phyloP scores from a whole-genome alignment of 169 alveolate genomes.

The Nephromyces sp. region DNA sequence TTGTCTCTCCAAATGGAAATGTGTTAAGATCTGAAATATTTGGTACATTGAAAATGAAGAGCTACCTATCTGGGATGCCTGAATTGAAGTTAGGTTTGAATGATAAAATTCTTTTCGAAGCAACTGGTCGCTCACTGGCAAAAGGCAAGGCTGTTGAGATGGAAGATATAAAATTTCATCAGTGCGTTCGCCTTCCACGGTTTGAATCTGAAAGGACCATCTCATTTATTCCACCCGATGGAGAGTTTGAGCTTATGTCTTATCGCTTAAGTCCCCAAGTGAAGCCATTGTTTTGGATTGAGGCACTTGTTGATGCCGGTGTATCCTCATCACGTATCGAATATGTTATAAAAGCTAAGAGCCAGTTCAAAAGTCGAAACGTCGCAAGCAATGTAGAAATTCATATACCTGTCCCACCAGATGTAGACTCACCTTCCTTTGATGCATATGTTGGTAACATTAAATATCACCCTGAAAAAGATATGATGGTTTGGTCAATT shows the following conservation, averaged over 20 bases:
- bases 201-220: constrained; percentile 93
- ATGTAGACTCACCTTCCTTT: constrained; percentile 82
- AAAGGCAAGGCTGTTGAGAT: constrained; percentile 76
- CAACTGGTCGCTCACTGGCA: constrained; percentile 26
- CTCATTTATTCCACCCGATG: constrained; percentile 98
- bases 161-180: constrained; percentile 98
- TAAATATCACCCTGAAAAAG: constrained; percentile 89
- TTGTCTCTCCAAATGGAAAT: constrained; percentile 65
- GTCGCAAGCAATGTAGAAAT: constrained; percentile 94
- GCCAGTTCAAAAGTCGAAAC: constrained; percentile 61
- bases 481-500: constrained; percentile 86
- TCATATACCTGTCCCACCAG: constrained; percentile 96
- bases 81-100: constrained; percentile 94
- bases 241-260: constrained; percentile 95
- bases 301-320: constrained; percentile 74
- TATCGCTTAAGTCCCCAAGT: constrained; percentile 90
- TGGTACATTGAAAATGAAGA: constrained; percentile 90
- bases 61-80: constrained; percentile 97
- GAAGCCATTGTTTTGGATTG: constrained; percentile 93
- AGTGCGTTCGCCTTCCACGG: constrained; percentile 73
- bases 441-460: constrained; percentile 89
- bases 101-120: constrained; percentile 78
- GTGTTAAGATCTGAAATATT: constrained; percentile 91
- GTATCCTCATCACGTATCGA: constrained; percentile 82
- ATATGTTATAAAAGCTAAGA: constrained; percentile 72